Percentiles rank a stretch among this genome's conserved stretches.
Evolutionary conservation across 805 yeast species (phyloP).

Genomic region (Wickerhamiella cacticola): DNA sequence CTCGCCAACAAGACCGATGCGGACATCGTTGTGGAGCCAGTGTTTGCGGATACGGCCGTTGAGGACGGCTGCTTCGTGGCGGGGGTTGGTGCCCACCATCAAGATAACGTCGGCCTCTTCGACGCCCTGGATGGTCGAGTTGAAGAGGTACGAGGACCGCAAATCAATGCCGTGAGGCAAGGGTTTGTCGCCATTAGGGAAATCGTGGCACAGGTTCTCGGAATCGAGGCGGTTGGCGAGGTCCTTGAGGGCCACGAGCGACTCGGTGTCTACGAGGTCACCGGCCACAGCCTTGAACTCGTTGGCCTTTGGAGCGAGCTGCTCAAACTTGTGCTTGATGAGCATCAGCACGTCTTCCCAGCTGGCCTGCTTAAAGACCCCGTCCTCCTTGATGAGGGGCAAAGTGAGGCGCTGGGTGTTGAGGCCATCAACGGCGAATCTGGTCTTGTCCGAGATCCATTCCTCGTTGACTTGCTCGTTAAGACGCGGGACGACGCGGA

Average conservation of each 20-base stretch:
- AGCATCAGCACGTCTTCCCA: conserved; percentile 78
- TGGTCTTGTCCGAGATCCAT: conserved; percentile 81
- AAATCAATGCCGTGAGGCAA: conserved; percentile 58
- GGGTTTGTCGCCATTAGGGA: conserved; percentile 43
- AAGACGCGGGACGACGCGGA: conserved; percentile 75
- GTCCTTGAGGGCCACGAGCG: conserved; percentile 72
- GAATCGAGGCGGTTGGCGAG: conserved; percentile 64
- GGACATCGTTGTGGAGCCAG: conserved; percentile 60
- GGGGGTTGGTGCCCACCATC: conserved; percentile 75
- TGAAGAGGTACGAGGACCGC: conserved; percentile 69
- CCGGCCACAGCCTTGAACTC: conserved; percentile 77
- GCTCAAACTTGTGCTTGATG: conserved; percentile 47
- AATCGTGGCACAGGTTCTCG: conserved; percentile 68
- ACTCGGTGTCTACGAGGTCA: conserved; percentile 70
- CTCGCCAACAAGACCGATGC: conserved; percentile 60
- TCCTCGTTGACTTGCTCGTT: conserved; percentile 83
- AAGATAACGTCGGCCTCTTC: conserved; percentile 74
- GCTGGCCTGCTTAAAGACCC: conserved; percentile 57
- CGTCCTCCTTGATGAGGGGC: conserved; percentile 62
- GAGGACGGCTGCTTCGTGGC: conserved; percentile 81
- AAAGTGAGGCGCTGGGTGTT: conserved; percentile 75
- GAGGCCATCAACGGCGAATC: conserved; percentile 77
- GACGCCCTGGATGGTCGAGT: conserved; percentile 64
- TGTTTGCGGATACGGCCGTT: conserved; percentile 72
- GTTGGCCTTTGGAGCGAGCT: conserved; percentile 46